Percentiles rank a stretch among this genome's conserved stretches.
These are phyloP conservation scores for Forsythia suspensa DNA, from an alignment of 257 asterid genomes.

Conservation along the genomic window DNA sequence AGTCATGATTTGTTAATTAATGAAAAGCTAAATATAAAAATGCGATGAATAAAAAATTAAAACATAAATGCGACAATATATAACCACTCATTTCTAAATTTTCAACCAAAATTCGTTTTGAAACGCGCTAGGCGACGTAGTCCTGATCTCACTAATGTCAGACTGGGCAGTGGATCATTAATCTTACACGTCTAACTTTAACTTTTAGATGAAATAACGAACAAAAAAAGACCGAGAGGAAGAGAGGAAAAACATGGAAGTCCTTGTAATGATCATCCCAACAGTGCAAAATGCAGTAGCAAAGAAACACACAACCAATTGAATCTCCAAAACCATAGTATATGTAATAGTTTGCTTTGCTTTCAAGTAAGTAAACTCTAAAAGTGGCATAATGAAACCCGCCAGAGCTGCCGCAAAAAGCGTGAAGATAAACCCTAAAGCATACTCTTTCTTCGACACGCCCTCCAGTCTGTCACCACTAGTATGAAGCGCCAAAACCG, in stretches of 20 bases:
- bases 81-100: no score
- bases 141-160: no score
- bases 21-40: no score
- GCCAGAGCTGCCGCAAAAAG: not conserved
- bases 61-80: no score
- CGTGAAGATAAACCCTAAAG: conserved; percentile 1
- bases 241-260: not conserved
- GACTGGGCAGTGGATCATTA: no score
- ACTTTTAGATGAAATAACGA: not conserved
- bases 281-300: conserved; percentile 7
- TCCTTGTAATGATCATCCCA: conserved; percentile 13
- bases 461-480: conserved; percentile 7
- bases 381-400: not conserved
- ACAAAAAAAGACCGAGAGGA: not conserved
- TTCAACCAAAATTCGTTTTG: no score
- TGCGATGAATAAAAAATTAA: no score
- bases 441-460: conserved; percentile 1
- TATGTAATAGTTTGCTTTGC: conserved; percentile 4
- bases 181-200: no score
- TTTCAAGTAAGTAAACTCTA: not conserved
- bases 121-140: no score
- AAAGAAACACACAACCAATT: not conserved
- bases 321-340: conserved; percentile 6
- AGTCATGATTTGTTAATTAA: no score
- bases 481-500: conserved; percentile 1